Evolutionary conservation across 2,329 filamentous ascomycete species (phyloP), one percentile per base, ranked within the genome.

Genomic region (Pyrenophora graminea): DNA sequence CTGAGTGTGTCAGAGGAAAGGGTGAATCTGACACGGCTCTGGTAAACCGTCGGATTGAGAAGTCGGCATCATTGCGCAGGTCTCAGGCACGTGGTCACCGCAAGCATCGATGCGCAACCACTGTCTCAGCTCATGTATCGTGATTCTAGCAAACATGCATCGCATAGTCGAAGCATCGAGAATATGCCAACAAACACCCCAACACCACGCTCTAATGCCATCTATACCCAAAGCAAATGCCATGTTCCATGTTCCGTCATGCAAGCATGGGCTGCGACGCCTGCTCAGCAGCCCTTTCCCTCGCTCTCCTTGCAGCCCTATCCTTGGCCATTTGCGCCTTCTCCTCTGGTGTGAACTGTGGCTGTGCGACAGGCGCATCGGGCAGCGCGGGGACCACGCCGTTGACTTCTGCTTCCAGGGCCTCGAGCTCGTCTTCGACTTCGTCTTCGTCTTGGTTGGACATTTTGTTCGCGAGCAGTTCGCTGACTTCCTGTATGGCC

Each of bases 371-470:
- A 4, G 78, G 77, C 30, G 74, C 71, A 50, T 74, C 67, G n/a
- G 77, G 76, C 31, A 79, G 58, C 43, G 62, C 44, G 15, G 41
- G 31, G 13, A 40, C 60, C 18, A 67, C 63, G 30, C 73, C 75
- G 34, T 71, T 73, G 45, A 85, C 72, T 67, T 92, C 85, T 34
- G 79, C 80, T 72, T 92, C 89, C 59, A 99, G 80, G 1, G 86
- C 87, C 48, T 89, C 90, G 45, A 99, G 79, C 76, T 99, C 94
- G 68, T 97, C 92, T 71, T 99, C 94, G 30, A 99, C 94, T 68
- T 97, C 94, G 68, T 97, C 93, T 74, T 99, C 94, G 74, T 99
- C 94, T 66, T 95, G 89, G 68, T 91, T 94, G 12, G 91, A 90
- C 78, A 99, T 92, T 63, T 87, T 85, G 10, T 89, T 89, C 30